Percentiles rank a stretch among this genome's conserved stretches.
Conservation (phyloP, 495 filamentous ascomycete genomes). For the Parathielavia appendiculata region DNA sequence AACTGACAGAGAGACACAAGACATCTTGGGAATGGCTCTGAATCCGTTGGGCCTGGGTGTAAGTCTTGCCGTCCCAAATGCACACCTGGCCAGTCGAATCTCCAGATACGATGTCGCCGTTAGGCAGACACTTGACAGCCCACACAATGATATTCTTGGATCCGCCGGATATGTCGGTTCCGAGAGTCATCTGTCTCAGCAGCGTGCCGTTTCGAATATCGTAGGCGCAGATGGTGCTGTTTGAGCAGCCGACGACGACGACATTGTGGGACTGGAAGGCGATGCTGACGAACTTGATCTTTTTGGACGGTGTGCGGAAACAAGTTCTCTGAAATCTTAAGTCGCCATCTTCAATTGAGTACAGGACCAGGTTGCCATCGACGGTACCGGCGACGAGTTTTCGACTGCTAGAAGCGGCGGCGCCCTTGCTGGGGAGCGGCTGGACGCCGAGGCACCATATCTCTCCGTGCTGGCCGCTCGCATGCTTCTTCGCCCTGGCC, state of each 20-base stretch:
- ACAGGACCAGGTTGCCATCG: slow-evolving; percentile 79
- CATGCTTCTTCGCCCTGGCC: slow-evolving; percentile 68
- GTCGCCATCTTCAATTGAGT: slow-evolving; percentile 78
- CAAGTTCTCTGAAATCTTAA: slow-evolving; percentile 66
- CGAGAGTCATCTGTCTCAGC: slow-evolving; percentile 77
- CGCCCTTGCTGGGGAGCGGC: slow-evolving; percentile 43
- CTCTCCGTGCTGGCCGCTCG: slow-evolving; percentile 88
- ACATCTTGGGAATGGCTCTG: slow-evolving; percentile 86
- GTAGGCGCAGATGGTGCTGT: slow-evolving; percentile 85
- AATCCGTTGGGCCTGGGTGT: slow-evolving; percentile 77
- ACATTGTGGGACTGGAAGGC: slow-evolving; percentile 78
- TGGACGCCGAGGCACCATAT: slow-evolving; percentile 96
- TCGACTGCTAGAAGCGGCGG: slow-evolving; percentile 9
- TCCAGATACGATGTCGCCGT: slow-evolving; percentile 87
- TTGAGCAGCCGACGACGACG: slow-evolving; percentile 84
- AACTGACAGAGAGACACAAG: slow-evolving; percentile 71
- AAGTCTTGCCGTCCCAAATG: slow-evolving; percentile 90
- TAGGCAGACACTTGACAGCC: slow-evolving; percentile 79
- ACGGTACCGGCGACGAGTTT: slow-evolving; percentile 85
- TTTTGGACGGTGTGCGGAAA: slow-evolving; percentile 67
- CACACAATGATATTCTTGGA: slow-evolving; percentile 85
- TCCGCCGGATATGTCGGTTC: slow-evolving; percentile 65
- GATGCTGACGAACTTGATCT: slow-evolving; percentile 80
- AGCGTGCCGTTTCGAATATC: slow-evolving; percentile 73
- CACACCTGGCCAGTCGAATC: slow-evolving; percentile 90